Conservation (phyloP, 1,284 basidiomycete genomes). For the Microbotryum scabiosae region DNA sequence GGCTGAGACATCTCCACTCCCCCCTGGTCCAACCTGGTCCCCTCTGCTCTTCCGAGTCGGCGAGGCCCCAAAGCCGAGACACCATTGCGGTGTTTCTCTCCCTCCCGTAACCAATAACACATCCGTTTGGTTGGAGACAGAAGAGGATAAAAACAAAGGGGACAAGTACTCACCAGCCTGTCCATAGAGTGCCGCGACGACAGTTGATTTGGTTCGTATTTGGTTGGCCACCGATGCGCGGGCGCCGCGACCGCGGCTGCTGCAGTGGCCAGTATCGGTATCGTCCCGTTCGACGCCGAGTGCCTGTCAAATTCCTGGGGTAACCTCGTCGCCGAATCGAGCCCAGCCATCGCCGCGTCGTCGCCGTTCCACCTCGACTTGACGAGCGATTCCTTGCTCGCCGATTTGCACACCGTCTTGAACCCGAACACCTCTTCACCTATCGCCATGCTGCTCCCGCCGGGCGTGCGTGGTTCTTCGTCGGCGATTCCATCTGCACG, state of each 20-base stretch:
- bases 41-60: neutral
- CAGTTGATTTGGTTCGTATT: constrained; percentile 3
- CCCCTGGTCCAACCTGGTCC: too few species aligned
- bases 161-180: neutral
- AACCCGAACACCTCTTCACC: constrained; percentile 30
- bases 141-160: neutral
- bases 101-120: neutral
- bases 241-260: neutral
- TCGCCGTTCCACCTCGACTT: constrained; percentile 9
- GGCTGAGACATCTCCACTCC: too few species aligned
- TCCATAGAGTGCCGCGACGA: neutral
- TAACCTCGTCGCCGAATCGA: too few species aligned
- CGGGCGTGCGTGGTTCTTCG: constrained; percentile 26
- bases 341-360: neutral
- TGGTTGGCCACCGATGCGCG: constrained; percentile 7
- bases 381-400: constrained; percentile 9
- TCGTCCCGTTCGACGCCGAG: too few species aligned
- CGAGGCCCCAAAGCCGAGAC: neutral
- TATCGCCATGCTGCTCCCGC: constrained; percentile 22
- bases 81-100: neutral
- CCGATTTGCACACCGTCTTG: constrained; percentile 4
- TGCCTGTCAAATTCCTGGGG: too few species aligned
- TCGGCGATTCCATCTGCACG: neutral
- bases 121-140: neutral
- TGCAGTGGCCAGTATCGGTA: too few species aligned